Base-by-base conservation (phyloP, 2,329 filamentous ascomycete species). In the Niveomyces coronatus region DNA sequence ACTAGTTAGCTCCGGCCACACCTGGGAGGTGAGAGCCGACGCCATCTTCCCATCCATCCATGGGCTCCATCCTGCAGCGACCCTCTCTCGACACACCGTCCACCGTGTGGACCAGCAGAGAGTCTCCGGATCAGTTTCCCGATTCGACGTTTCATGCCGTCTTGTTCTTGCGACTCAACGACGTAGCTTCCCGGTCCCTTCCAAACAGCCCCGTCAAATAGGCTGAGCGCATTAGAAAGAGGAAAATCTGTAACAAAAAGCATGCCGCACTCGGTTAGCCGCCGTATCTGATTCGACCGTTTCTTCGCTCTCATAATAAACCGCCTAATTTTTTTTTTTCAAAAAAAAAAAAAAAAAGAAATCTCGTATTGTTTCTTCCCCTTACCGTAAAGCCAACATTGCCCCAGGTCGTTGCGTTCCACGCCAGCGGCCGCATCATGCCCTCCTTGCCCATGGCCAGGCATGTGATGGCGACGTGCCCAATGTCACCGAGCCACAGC, bases 391-490 rank as follows among this genome's bases (percentile, higher is more conserved):
- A 67, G 7, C 70, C 78, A 44, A 87, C 66, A 49, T 86, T 86
- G 3, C 82, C 82, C 74, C 76, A 83, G n/a, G 77, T 71, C 64
- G 81, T 71, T 23, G 70, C 62, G 53, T 84, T 85, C 82, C 82
- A 86, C 16, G 56, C 60, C 4, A 50, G 57, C 9, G 80, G 57
- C 46, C 75, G 67, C 31, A 71, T 44, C 32, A 74, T 66, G 23
- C 60, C 60, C 9, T 71, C 64, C 52, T 63, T 64, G 8, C 77
- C 80, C 45, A 85, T 63, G 6, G 66, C 69, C 49, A 71, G 74
- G 14, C 55, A 58, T 13, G 74, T 81, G 43, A 79, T 65, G 35
- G 66, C 73, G 18, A 86, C 60, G 53, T 86, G 82, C 3, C 77
- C 76, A 44, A 85, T 61, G 50, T 86, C 81, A 14, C 74, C 80